Percentiles rank a stretch among this genome's conserved stretches.
These are phyloP conservation scores for Acanthochlamys bracteata DNA, from an alignment of 106 monocot species.

Conservation along the genomic window DNA sequence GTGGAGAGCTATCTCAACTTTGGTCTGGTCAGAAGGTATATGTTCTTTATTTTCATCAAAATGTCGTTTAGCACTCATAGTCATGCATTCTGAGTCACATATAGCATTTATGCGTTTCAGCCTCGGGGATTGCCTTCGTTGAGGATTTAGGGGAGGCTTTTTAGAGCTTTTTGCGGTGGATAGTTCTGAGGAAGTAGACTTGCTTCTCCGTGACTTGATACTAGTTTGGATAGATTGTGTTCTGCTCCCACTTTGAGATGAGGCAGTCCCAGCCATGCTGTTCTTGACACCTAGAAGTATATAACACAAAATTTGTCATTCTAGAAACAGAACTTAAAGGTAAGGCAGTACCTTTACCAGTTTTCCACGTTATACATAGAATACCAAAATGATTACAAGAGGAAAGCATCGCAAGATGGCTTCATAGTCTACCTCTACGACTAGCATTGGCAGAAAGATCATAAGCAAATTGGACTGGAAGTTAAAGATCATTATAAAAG, in stretches of 20 bases:
- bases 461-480: no score
- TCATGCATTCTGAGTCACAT: background rate
- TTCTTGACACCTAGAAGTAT: no score
- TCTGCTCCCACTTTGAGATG: background rate
- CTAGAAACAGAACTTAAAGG: no score
- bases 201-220: background rate
- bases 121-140: conserved; percentile 3
- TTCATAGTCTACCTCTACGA: no score
- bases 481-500: no score
- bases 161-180: background rate
- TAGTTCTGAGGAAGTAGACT: background rate
- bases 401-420: no score
- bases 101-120: conserved; percentile 4
- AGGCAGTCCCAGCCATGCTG: no score
- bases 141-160: background rate
- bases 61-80: background rate
- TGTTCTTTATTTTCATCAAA: background rate
- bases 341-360: no score
- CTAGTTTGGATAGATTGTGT: background rate
- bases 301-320: no score
- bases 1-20: background rate
- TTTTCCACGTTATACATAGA: no score
- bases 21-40: background rate
- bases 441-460: no score
- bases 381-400: no score